Evolutionary conservation across 2,329 filamentous ascomycete genomes (phyloP), one percentile per base, ranked within the genome.

Genomic region (Balansia obtecta): DNA sequence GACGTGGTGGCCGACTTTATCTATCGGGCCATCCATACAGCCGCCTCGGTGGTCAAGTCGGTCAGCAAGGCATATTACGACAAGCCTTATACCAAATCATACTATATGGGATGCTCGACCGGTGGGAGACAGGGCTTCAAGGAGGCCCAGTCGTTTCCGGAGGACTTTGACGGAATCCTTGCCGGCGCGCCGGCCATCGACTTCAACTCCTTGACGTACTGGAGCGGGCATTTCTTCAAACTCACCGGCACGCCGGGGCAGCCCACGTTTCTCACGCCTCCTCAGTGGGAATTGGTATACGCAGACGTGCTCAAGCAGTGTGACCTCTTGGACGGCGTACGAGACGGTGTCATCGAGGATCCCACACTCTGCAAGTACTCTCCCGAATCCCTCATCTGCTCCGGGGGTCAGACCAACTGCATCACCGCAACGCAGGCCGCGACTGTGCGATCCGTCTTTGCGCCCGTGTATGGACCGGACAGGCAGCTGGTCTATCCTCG

Each of bases 41-140:
- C 72, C 0, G 71, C 75, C 0, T 65, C 69, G 0, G 56, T 72
- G 1, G 74, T 71, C 12, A 80, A 77, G 56, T 52, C 67, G 16
- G 62, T 81, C 18, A 65, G 68, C 2, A 56, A 70, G 13, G 57
- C 61, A 0, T 78, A 76, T 60, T 82, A 81, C 56, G 62, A 62
- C 2, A 53, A 51, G 3, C 4, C 30, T 0, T 59, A 66, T 0
- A 60, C 63, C 0, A 73, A 71, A 48, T 72, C 69, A 0, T 82
- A 82, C 61, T 82, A 74, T 53, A 58, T 73, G 2, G 79, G 79
- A 8, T 82, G 79, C 57, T 81, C 76, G 0, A 73, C 76, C 0
- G 80, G 80, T 7, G 79, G 80, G 1, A 68, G 79, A 0, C 76
- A 82, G 64, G 79, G 76, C 3, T 64, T 79, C 34, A 75, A 75